Evolutionary conservation across 2,329 filamentous ascomycete species (phyloP).

Genomic region (Cercospora citrullina): DNA sequence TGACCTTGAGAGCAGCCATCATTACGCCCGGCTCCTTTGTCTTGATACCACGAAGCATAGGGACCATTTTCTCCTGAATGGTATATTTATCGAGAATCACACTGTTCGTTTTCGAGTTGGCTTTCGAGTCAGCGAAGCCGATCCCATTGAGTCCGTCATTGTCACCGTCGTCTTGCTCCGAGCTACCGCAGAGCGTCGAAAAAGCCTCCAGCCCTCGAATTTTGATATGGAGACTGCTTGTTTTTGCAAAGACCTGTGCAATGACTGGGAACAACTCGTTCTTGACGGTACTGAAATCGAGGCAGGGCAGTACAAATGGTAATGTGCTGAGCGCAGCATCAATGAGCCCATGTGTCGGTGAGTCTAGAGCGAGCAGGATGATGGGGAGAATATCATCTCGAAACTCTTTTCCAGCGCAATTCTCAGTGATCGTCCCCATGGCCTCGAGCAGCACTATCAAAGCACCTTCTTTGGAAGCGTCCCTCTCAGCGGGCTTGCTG

Average conservation of each 20-base stretch:
- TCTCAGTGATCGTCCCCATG: constrained; percentile 71
- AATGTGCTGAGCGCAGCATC: constrained; percentile 81
- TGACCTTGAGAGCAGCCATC: constrained; percentile 84
- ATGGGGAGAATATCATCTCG: constrained; percentile 93
- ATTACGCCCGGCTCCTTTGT: constrained; percentile 98
- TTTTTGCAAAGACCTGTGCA: constrained; percentile 85
- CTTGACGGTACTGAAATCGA: constrained; percentile 96
- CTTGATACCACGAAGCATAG: constrained; percentile 87
- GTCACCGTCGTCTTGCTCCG: constrained; percentile 43
- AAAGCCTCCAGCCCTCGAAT: constrained; percentile 89
- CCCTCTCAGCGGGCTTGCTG: constrained; percentile 65
- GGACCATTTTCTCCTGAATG: constrained; percentile 95
- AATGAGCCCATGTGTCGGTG: constrained; percentile 82
- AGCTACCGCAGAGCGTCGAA: constrained; percentile 81
- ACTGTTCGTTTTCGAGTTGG: constrained; percentile 50
- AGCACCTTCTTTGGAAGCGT: constrained; percentile 81
- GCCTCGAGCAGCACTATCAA: constrained; percentile 90
- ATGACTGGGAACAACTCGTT: constrained; percentile 95
- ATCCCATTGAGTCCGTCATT: constrained; percentile 78
- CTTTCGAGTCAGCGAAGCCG: constrained; percentile 45
- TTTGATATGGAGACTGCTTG: constrained; percentile 91
- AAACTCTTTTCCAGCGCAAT: constrained; percentile 87
- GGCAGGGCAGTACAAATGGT: constrained; percentile 75
- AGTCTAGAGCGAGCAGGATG: constrained; percentile 79
- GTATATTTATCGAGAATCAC: constrained; percentile 91